Evolutionary conservation across 805 yeast species (phyloP).

Genomic region (Hanseniaspora vineae): DNA sequence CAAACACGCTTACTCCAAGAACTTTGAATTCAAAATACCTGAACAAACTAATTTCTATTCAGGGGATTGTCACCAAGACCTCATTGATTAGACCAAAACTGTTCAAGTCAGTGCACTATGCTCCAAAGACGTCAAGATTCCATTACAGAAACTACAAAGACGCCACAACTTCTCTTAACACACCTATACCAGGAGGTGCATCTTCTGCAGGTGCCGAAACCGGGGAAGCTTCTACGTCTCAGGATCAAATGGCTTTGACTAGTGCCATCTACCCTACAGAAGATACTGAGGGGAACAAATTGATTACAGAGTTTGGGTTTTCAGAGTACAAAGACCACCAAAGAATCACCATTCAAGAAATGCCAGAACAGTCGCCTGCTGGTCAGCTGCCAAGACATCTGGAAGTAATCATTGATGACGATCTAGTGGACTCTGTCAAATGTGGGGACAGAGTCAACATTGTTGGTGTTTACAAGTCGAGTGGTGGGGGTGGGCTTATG

Average conservation of each 20-base stretch:
- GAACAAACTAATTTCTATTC: conserved; percentile 68
- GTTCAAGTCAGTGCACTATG: conserved; percentile 76
- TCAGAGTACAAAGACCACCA: conserved; percentile 88
- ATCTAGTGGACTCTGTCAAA: conserved; percentile 78
- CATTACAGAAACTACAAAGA: conserved; percentile 89
- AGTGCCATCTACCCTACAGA: conserved; percentile 86
- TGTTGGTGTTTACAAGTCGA: conserved; percentile 61
- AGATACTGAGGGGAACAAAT: conserved; percentile 80
- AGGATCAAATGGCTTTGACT: conserved; percentile 24
- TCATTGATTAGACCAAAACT: conserved; percentile 91
- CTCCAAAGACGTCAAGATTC: conserved; percentile 48
- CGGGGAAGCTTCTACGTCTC: conserved; percentile 3
- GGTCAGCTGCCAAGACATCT: conserved; percentile 93
- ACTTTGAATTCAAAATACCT: conserved; percentile 65
- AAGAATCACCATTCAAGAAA: conserved; percentile 84
- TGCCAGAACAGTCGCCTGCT: conserved; percentile 97
- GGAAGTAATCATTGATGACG: conserved; percentile 89
- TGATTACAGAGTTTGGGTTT: conserved; percentile 84
- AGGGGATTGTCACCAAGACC: conserved; percentile 91
- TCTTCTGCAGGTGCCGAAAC: conserved; percentile 7
- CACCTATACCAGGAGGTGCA: conserved; percentile 4
- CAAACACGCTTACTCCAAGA: conserved; percentile 77
- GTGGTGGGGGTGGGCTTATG: conserved; percentile 74
- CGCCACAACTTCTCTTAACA: conserved; percentile 65
- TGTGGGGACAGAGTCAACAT: conserved; percentile 95